Base-by-base conservation (phyloP, 2,329 filamentous ascomycete species). In the Beauveria rudraprayagi region DNA sequence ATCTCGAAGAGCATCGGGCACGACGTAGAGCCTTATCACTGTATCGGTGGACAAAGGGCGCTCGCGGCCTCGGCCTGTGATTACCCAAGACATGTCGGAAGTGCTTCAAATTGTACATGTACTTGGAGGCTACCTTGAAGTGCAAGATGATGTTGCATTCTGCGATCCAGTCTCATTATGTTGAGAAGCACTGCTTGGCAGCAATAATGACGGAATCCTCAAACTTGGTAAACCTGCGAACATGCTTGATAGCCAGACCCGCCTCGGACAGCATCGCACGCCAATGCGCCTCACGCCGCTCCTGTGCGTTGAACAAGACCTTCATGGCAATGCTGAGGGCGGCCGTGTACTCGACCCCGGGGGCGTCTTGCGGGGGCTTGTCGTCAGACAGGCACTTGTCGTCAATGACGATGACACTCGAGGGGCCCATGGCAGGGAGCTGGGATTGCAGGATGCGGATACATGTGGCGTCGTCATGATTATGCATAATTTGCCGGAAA, bases 1-100 rank as follows among this genome's bases (percentile, higher is more conserved):
- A 76, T 24, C 72, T 72, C 66, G 75, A 77, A 53, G 77, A 79
- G 66, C 75, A 76, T 52, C 71, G 73, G 70, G 79, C 72, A 62
- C 73, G 74, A 66, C 72, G 80, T 14, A 72, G 78, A 60, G 79
- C 80, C 61, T 70, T 83, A n/a, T 80, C 79, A 6, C 68, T 82
- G 50, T 83, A 83, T 65, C 74, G 80, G 50, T 83, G 80, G 80
- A 82, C 72, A 2, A 71, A 68, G 55, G 73, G 73, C 0, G 71
- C 71, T 5, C 73, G 69, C 34, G 73, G 73, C 0, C 50, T 75
- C 43, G 72, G 68, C 2, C 58, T 74, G 51, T 74, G 57, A 68
- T 16, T 24, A 24, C 17, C 41, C 30, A 34, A 46, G n/a, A 17
- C 53, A 17, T n/a, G 5, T 17, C 11, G 9, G 30, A 19, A 17